phyloP scores from a whole-genome alignment of 352 stramenopile species.

The Albugo candida region DNA sequence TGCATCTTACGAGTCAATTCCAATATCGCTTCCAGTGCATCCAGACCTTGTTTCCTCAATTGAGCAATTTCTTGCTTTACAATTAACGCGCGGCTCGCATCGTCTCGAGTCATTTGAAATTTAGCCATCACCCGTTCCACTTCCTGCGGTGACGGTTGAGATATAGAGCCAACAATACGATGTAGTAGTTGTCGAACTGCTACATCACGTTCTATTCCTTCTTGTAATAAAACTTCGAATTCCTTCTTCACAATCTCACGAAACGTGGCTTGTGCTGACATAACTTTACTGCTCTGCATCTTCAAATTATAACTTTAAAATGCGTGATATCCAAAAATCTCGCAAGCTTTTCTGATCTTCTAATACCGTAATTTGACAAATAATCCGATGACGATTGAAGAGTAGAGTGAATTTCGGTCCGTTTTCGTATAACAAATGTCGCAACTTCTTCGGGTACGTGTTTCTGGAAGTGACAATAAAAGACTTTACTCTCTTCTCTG shows the following conservation, averaged over 20 bases:
- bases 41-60: conserved; percentile 50
- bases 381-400: too few species aligned
- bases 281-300: conserved; percentile 26
- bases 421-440: too few species aligned
- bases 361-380: too few species aligned
- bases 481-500: too few species aligned
- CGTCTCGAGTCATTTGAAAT: conserved; percentile 77
- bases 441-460: too few species aligned
- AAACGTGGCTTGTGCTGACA: conserved; percentile 48
- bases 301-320: too few species aligned
- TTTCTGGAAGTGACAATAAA: too few species aligned
- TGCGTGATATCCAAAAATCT: too few species aligned
- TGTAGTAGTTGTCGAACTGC: conserved; percentile 52
- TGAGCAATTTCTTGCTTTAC: conserved; percentile 72
- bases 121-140: conserved; percentile 63
- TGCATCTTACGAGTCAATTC: conserved; percentile 72
- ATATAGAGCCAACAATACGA: conserved; percentile 49
- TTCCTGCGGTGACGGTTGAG: conserved; percentile 31
- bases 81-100: conserved; percentile 63
- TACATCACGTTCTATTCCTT: conserved; percentile 35
- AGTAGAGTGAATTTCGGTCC: too few species aligned
- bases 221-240: conserved; percentile 35
- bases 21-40: conserved; percentile 71
- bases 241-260: conserved; percentile 65
- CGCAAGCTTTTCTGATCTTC: too few species aligned